A percentile compares a stretch with the other conserved stretches of the same genome.
These are phyloP conservation scores for Tieghemostelium lacteum DNA, from an alignment of 78 protist species.

Conservation along the genomic window DNA sequence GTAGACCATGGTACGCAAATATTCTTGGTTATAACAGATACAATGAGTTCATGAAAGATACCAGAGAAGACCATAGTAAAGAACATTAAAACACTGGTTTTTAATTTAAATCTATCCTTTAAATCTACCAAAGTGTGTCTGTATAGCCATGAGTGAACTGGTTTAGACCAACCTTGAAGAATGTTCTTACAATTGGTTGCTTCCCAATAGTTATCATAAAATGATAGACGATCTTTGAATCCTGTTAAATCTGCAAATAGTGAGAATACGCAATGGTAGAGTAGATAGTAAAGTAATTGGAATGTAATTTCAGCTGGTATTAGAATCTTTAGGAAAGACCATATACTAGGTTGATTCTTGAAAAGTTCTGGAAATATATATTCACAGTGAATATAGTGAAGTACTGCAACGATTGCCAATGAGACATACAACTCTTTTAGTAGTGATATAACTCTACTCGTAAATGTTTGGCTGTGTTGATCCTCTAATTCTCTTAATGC, in stretches of 20 bases:
- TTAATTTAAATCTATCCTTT: neutral
- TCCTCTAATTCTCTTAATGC: neutral
- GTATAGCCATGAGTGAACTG: conserved; percentile 43
- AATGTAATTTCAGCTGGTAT: conserved; percentile 42
- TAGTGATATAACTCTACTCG: neutral
- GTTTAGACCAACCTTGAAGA: conserved; percentile 23
- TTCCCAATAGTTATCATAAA: conserved; percentile 56
- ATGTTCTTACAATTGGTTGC: conserved; percentile 9
- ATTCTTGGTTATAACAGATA: neutral
- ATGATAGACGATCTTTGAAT: conserved; percentile 40
- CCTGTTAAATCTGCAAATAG: conserved; percentile 42
- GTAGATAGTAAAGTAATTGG: conserved; percentile 41
- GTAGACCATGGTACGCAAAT: conserved; percentile 65
- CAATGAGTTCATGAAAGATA: conserved; percentile 29
- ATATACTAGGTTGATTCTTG: neutral
- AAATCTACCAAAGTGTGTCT: conserved; percentile 38
- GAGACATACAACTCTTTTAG: conserved; percentile 32
- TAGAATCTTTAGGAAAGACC: neutral
- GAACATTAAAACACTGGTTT: neutral
- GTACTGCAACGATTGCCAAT: neutral
- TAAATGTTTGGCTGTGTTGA: neutral
- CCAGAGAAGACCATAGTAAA: conserved; percentile 45
- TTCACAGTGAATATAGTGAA: conserved; percentile 31
- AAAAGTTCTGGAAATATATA: conserved; percentile 13
- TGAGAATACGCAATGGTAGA: conserved; percentile 52